A percentile compares a stretch with the other conserved stretches of the same genome.
These are phyloP conservation scores for Fusarium concolor DNA, from an alignment of 2,329 filamentous ascomycete species.

Conservation along the genomic window DNA sequence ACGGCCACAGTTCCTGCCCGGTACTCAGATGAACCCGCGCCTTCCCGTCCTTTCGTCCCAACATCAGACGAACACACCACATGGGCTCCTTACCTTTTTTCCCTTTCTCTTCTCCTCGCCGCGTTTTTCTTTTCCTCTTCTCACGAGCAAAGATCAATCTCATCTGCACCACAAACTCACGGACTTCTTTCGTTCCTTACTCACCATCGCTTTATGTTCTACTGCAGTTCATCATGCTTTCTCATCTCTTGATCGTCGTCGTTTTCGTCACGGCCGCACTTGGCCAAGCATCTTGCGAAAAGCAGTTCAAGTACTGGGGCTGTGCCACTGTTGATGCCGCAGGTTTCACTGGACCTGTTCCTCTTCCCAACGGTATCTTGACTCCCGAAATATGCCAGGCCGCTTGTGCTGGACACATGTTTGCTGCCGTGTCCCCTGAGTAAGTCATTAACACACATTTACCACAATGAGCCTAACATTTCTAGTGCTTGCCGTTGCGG, in stretches of 20 bases:
- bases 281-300: slow-evolving; percentile 34
- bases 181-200: neutral
- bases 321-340: slow-evolving; percentile 38
- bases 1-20: slow-evolving; percentile 1
- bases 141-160: neutral
- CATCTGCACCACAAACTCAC: neutral
- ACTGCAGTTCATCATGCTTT: slow-evolving; percentile 36
- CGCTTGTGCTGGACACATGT: slow-evolving; percentile 35
- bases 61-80: neutral
- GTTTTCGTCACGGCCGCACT: slow-evolving; percentile 31
- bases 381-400: slow-evolving; percentile 36
- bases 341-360: slow-evolving; percentile 26
- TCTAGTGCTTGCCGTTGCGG: slow-evolving; percentile 53
- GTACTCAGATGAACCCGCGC: neutral
- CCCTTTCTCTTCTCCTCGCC: neutral
- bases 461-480: slow-evolving; percentile 5
- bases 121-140: neutral
- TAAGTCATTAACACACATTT: slow-evolving; percentile 24
- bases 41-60: neutral
- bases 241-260: slow-evolving; percentile 37
- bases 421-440: slow-evolving; percentile 48
- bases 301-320: slow-evolving; percentile 42
- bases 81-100: neutral
- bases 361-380: slow-evolving; percentile 29
- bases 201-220: neutral